Evolutionary conservation across 2,329 filamentous ascomycete species (phyloP).

Genomic region (Plectosphaerella plurivora): DNA sequence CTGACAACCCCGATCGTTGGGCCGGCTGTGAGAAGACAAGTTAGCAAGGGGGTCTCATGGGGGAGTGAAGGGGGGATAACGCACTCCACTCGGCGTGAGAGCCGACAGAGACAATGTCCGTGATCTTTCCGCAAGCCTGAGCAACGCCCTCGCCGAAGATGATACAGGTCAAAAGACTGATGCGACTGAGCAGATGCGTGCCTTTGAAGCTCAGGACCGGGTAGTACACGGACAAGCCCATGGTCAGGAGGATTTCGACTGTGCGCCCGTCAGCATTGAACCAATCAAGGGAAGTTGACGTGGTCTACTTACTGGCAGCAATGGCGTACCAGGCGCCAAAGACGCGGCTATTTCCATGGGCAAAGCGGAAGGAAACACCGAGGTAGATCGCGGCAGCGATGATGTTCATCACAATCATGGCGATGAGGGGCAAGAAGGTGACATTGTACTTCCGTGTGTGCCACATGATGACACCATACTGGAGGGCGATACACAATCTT

Average conservation of each 20-base stretch:
- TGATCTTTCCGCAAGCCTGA: conserved; percentile 25
- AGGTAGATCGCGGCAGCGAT: conserved; percentile 32
- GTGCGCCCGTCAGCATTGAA: not conserved
- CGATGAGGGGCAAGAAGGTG: conserved; percentile 26
- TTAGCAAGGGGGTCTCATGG: fast-evolving
- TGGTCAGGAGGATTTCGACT: conserved; percentile 46
- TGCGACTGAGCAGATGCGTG: conserved; percentile 59
- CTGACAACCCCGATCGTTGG: conserved; percentile 34
- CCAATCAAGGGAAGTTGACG: not conserved
- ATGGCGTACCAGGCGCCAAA: conserved; percentile 48
- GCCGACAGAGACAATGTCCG: not conserved
- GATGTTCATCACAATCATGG: conserved; percentile 30
- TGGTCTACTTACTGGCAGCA: conserved; percentile 23
- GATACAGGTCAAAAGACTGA: conserved; percentile 60
- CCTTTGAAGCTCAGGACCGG: conserved; percentile 55
- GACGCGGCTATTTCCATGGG: conserved; percentile 25
- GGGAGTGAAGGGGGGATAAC: not conserved
- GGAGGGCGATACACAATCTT: conserved; percentile 45
- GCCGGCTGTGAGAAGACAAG: conserved; percentile 18
- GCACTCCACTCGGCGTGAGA: conserved; percentile 32
- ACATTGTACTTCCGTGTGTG: conserved; percentile 36
- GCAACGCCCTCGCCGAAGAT: conserved; percentile 64
- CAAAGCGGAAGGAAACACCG: conserved; percentile 34
- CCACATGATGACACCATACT: conserved; percentile 45
- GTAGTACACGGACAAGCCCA: conserved; percentile 50